Conservation (phyloP, 768 basidiomycete genomes). For the Xanthoconium stramineum region DNA sequence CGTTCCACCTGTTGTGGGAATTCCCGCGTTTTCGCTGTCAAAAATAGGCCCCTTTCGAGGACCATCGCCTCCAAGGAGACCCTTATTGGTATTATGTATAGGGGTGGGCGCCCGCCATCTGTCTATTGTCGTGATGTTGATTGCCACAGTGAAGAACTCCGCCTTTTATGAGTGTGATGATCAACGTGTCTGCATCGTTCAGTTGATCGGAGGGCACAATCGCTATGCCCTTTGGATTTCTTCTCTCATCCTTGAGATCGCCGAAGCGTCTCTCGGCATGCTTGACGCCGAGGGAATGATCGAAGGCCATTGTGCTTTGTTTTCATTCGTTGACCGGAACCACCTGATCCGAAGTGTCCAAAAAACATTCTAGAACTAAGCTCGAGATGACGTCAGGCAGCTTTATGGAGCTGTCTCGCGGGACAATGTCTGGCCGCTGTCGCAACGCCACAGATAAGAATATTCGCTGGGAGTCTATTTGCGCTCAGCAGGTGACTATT, state of each 20-base stretch:
- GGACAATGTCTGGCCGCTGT: neutral
- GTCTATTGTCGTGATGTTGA: too few relatives aligned
- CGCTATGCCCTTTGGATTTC: too few relatives aligned
- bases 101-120: too few relatives aligned
- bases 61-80: neutral
- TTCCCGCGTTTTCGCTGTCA: neutral
- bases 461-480: neutral
- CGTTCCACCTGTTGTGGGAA: neutral
- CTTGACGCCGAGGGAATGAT: neutral
- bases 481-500: neutral
- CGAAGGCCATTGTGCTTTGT: neutral
- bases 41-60: neutral
- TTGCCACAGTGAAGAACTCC: too few relatives aligned
- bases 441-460: slow-evolving; percentile 7
- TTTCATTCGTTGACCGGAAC: neutral
- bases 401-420: neutral
- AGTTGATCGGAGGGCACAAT: too few relatives aligned
- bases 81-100: too few relatives aligned
- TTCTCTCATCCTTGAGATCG: neutral
- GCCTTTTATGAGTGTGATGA: too few relatives aligned
- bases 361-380: neutral
- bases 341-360: neutral
- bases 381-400: slow-evolving; percentile 1
- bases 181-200: too few relatives aligned
- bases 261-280: neutral